Conservation (phyloP, 805 yeast species). For the Cyberlindnera galapagoensis region DNA sequence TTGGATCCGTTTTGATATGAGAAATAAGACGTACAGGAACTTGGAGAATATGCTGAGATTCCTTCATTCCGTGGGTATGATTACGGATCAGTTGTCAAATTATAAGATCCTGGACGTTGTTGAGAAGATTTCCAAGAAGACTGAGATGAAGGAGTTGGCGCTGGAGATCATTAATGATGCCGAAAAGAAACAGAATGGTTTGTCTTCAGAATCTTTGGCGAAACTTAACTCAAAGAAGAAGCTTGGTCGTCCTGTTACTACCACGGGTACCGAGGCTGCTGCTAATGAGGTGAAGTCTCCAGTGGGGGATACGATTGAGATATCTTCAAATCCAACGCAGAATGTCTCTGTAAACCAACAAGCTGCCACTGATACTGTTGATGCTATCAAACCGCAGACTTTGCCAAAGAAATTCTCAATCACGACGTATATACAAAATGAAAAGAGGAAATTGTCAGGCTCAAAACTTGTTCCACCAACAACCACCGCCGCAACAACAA, state of each 20-base stretch:
- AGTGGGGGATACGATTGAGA: background rate
- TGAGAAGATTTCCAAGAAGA: background rate
- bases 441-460: background rate
- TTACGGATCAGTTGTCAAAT: background rate
- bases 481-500: background rate
- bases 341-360: too few species aligned
- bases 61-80: background rate
- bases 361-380: too few species aligned
- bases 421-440: constrained; percentile 1
- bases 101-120: constrained; percentile 2
- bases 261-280: background rate
- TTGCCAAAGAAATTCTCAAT: background rate
- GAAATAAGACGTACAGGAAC: background rate
- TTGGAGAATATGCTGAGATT: background rate
- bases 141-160: background rate
- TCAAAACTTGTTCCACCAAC: background rate
- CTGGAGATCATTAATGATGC: background rate
- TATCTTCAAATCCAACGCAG: background rate
- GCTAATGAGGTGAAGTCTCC: background rate
- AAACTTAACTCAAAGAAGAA: background rate
- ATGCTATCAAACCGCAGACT: too few species aligned
- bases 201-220: background rate
- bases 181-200: background rate
- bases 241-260: too few species aligned
- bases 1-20: constrained; percentile 4